A percentile compares a stretch with the other conserved stretches of the same genome.
phyloP scores from a whole-genome alignment of 1,284 basidiomycete species.

The Coniophora puteana region DNA sequence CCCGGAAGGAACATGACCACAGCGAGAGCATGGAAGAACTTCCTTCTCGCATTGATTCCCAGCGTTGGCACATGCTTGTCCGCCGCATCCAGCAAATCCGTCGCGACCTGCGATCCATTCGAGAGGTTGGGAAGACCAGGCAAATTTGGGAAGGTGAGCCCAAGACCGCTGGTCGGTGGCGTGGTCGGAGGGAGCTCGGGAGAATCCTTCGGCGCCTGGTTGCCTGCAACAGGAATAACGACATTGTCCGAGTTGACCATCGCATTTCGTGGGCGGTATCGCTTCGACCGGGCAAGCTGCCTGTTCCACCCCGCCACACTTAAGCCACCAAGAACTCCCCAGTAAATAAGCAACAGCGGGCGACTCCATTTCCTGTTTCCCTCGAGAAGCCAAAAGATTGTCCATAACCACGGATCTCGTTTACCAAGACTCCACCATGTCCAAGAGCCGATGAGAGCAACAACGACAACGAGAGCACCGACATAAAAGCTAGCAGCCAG shows the following conservation, averaged over 20 bases:
- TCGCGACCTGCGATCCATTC: conserved; percentile 64
- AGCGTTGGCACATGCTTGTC: conserved; percentile 88
- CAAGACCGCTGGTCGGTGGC: conserved; percentile 28
- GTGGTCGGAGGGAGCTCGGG: conserved; percentile 20
- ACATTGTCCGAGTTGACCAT: conserved; percentile 30
- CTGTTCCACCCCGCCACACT: conserved; percentile 94
- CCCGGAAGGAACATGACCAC: conserved; percentile 97
- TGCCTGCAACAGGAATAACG: conserved; percentile 20
- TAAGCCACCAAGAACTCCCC: conserved; percentile 75
- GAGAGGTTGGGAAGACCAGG: conserved; percentile 48
- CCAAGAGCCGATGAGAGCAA: conserved; percentile 91
- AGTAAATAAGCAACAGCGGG: conserved; percentile 78
- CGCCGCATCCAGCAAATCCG: conserved; percentile 81
- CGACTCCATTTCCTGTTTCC: conserved; percentile 83
- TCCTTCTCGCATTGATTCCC: conserved; percentile 90
- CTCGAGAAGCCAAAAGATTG: conserved; percentile 69
- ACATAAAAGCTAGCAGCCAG: conserved; percentile 87
- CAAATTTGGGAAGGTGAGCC: conserved; percentile 50
- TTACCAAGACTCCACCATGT: conserved; percentile 83
- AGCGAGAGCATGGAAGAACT: conserved; percentile 96
- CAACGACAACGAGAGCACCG: conserved; percentile 75
- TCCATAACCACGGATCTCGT: conserved; percentile 91
- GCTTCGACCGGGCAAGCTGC: conserved; percentile 74
- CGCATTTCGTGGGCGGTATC: conserved; percentile 51
- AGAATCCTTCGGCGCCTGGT: conserved; percentile 18